phyloP scores from a whole-genome alignment of 371 early-diverging fungal genomes.

The Haplosporangium sp. region DNA sequence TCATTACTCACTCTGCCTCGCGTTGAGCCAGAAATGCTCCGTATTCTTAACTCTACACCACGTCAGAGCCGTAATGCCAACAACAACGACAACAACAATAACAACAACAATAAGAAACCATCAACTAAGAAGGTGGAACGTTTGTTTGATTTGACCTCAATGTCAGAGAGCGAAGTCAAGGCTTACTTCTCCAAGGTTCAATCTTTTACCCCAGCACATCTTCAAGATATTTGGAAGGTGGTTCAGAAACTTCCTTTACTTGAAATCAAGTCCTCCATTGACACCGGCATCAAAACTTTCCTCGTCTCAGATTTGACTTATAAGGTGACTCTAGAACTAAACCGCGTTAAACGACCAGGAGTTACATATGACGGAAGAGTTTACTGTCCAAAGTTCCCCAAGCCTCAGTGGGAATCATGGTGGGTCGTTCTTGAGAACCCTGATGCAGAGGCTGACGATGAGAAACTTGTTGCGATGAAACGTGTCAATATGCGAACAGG shows the following conservation, averaged over 20 bases:
- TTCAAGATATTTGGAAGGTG: slow-evolving; percentile 67
- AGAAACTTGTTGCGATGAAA: slow-evolving; percentile 75
- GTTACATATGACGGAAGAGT: slow-evolving; percentile 73
- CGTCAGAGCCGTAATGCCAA: slow-evolving; percentile 10
- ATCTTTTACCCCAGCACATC: slow-evolving; percentile 43
- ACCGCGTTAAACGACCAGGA: slow-evolving; percentile 54
- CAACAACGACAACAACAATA: slow-evolving; percentile 1
- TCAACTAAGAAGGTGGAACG: slow-evolving; percentile 46
- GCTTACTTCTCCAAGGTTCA: slow-evolving; percentile 62
- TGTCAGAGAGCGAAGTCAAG: slow-evolving; percentile 63
- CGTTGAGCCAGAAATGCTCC: slow-evolving; percentile 61
- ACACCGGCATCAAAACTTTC: slow-evolving; percentile 55
- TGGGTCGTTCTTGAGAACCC: slow-evolving; percentile 85
- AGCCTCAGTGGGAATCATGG: slow-evolving; percentile 93
- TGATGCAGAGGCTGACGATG: slow-evolving; percentile 27
- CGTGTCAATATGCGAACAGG: slow-evolving; percentile 76
- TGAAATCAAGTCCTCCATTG: slow-evolving; percentile 57
- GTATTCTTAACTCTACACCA: slow-evolving; percentile 18
- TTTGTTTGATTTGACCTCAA: slow-evolving; percentile 61
- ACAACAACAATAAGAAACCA: slow-evolving; percentile 11
- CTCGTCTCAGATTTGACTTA: slow-evolving; percentile 62
- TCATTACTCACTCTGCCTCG: slow-evolving; percentile 81
- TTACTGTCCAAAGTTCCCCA: slow-evolving; percentile 85
- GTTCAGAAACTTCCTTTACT: slow-evolving; percentile 70
- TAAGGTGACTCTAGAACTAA: slow-evolving; percentile 61